Evolutionary conservation across 169 alveolate genomes (phyloP).

Genomic region (Cryptosporidium xiaoi): DNA sequence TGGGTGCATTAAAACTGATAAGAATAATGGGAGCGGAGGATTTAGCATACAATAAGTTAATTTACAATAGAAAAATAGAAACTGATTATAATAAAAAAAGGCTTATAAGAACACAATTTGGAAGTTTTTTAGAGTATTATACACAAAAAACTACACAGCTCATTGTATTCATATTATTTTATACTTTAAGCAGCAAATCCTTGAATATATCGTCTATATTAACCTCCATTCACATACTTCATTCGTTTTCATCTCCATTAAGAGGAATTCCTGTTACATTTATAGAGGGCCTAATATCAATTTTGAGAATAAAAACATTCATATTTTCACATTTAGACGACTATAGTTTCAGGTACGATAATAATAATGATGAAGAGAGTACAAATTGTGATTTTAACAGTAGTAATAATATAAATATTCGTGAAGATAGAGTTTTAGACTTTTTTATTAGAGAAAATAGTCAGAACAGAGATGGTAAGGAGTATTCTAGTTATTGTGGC

Average conservation of each 20-base stretch:
- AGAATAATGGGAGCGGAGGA: conserved; percentile 73
- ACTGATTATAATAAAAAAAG: conserved; percentile 29
- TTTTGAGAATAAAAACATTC: conserved; percentile 39
- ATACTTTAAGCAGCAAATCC: conserved; percentile 20
- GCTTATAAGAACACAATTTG: conserved; percentile 65
- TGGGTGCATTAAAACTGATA: conserved; percentile 37
- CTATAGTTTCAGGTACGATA: background rate
- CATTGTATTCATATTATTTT: conserved; percentile 53
- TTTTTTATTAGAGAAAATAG: background rate
- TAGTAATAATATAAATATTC: background rate
- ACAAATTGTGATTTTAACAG: conserved; percentile 36
- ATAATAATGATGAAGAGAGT: conserved; percentile 16
- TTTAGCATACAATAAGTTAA: conserved; percentile 1
- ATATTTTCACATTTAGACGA: conserved; percentile 27
- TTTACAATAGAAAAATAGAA: conserved; percentile 26
- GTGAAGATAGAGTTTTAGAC: background rate
- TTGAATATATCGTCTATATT: conserved; percentile 33
- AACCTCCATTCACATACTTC: conserved; percentile 66
- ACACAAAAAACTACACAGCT: conserved; percentile 55
- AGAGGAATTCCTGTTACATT: conserved; percentile 72
- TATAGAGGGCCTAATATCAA: conserved; percentile 64
- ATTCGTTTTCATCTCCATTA: conserved; percentile 60
- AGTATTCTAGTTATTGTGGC: too few relatives aligned
- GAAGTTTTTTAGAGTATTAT: conserved; percentile 66
- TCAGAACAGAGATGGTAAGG: background rate